Base-by-base conservation (phyloP, 805 yeast genomes). In the Yamadazyma scolyti region DNA sequence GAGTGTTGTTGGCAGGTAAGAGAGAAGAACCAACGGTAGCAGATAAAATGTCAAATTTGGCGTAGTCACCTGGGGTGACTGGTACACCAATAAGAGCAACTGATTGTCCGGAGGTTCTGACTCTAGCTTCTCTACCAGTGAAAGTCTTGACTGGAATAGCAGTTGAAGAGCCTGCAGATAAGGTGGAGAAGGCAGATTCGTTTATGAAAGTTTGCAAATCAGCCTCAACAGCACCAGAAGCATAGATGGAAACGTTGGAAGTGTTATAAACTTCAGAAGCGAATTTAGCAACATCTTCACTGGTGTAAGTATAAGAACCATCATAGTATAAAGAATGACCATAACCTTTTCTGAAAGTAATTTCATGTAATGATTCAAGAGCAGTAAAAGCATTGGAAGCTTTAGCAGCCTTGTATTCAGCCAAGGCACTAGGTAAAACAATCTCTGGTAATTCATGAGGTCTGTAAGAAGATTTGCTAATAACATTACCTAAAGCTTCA, bases 81-180 rank as follows among this genome's bases (percentile, higher is more conserved):
- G 97, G 95, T 45, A 86, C 71, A 55, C 93, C 95, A 50, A 93
- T 69, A 34, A 79, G 79, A 33, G 89, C 90, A 44, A 77, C 75
- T 39, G 88, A 79, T 37, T 69, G 68, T 44, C 84, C 86, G 35
- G 74, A 39, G 30, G 69, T 60, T 68, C 86, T 76, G 42, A 75
- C 56, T 73, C 88, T 79, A 39, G 77, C 61, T 58, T 79, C 77
- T 57, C 71, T 82, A 46, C 93, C 95, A 39, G 66, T 60, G 65
- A 56, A 74, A 41, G 71, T 51, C 50, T 69, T 58, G 30, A 64
- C 49, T 20, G 69, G 42, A 28, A 61, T 39, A 28, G 70, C 46
- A 42, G 75, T 48, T 16, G 78, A 58, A 34, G 77, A 39, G 43
- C 89, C 90, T 25, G 69, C 56, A 39, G 88, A 76, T 51, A 88